Evolutionary conservation across 495 filamentous ascomycete species (phyloP), one percentile per base, ranked within the genome.

Genomic region (Lentithecium fluviatile): DNA sequence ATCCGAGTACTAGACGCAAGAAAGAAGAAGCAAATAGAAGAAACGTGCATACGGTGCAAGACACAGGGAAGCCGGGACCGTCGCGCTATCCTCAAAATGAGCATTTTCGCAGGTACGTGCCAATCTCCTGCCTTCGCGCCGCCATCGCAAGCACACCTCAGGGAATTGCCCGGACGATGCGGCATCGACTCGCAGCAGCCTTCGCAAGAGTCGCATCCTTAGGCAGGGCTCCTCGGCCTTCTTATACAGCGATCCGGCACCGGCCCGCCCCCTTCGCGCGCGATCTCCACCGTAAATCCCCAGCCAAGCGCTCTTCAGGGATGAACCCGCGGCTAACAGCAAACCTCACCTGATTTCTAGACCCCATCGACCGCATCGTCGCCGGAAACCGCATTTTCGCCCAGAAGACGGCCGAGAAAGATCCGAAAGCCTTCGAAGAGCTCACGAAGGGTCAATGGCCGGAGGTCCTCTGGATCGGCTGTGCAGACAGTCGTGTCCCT

Each of bases 401-500:
- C 13, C 79, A 80, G 50, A 81, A 85, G 67, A 86, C 84, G 56
- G 72, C 79, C 43, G 76, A 83, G 49, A 76, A 85, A 58, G 81
- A 92, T 55, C 87, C 90, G 6, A 75, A 85, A 13, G 85, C 90
- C 75, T 89, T 95, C 76, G 78, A 82, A 37, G 83, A 79, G 64
- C 78, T 90, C 26, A 84, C 84, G 11, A 73, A 70, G 42, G 86
- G 87, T 59, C 91, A 96, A 70, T 68, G 79, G 1, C 91, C 91
- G 0, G 74, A 85, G 61, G 89, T 94, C 69, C 85, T 96, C 64
- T 96, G 91, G 91, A 80, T 96, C 65, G 91, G 91, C 67, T 96
- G 91, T 81, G 88, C 90, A 62, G 91, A 96, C 79, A 89, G 86
- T 19, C 88, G 91, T 59, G 86, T 88, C 69, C 91, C 91, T 0